phyloP scores from a whole-genome alignment of 345 rosid genomes.

The Eutrema heterophyllum region DNA sequence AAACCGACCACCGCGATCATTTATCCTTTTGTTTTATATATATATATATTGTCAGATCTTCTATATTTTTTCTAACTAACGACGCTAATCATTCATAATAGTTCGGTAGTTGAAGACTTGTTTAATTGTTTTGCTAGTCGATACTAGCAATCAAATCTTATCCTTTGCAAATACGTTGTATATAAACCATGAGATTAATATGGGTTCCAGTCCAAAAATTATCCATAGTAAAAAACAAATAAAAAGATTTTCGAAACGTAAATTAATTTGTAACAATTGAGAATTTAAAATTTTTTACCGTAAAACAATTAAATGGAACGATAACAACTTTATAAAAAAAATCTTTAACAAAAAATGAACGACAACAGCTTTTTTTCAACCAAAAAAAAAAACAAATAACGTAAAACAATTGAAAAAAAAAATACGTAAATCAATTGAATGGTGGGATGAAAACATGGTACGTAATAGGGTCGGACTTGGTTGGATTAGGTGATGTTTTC shows the following conservation, averaged over 20 bases:
- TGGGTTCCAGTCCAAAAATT: not conserved
- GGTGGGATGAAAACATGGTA: not conserved
- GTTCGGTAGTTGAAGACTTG: not conserved
- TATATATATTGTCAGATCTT: not conserved
- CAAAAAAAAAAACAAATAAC: too few relatives aligned
- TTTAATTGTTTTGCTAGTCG: too few relatives aligned
- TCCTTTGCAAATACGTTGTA: not conserved
- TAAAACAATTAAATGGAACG: not conserved
- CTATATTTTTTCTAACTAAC: not conserved
- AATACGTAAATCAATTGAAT: not conserved
- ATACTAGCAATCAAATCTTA: not conserved
- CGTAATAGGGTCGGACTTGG: too few relatives aligned
- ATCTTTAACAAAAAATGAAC: too few relatives aligned
- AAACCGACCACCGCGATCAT: too few relatives aligned
- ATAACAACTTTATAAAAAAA: too few relatives aligned
- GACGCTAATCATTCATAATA: not conserved
- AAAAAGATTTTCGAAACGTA: not conserved
- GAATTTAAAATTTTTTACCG: not conserved
- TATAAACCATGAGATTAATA: not conserved
- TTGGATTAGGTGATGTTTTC: too few relatives aligned
- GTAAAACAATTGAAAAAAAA: too few relatives aligned
- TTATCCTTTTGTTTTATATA: not conserved
- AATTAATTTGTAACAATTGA: not conserved
- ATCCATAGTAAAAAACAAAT: not conserved
- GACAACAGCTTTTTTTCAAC: too few relatives aligned